Conservation (phyloP, 2,329 filamentous ascomycete genomes). For the Phaeosphaeriaceae sp. region DNA sequence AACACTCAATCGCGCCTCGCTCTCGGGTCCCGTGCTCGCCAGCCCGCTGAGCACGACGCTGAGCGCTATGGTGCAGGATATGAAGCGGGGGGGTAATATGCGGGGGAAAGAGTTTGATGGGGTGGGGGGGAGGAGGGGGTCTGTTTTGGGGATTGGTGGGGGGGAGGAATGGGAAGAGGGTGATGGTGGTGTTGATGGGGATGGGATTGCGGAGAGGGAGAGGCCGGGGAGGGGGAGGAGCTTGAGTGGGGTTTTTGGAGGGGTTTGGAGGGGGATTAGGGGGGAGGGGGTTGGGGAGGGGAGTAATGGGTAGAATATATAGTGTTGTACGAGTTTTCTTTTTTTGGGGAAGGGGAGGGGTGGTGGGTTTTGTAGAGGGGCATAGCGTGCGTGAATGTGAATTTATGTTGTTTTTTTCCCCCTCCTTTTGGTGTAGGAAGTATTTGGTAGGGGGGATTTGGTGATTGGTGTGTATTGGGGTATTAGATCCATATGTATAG, state of each 20-base stretch:
- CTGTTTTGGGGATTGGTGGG: constrained; percentile 15
- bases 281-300: constrained; percentile 19
- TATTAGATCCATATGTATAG: too few species aligned
- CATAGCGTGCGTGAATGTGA: not conserved
- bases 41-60: constrained; percentile 66
- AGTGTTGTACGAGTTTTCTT: not conserved
- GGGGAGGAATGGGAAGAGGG: constrained; percentile 23
- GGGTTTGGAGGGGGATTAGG: constrained; percentile 38
- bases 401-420: too few species aligned
- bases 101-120: constrained; percentile 9
- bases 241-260: constrained; percentile 39
- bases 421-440: too few species aligned
- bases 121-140: constrained; percentile 29
- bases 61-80: constrained; percentile 69
- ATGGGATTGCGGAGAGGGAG: constrained; percentile 30
- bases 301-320: not conserved
- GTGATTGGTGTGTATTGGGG: too few species aligned
- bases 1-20: constrained; percentile 51
- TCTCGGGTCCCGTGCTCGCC: constrained; percentile 64
- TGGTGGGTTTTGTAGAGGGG: not conserved
- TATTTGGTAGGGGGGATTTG: too few species aligned
- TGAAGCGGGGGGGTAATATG: constrained; percentile 60
- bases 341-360: not conserved
- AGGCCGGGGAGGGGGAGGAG: constrained; percentile 24
- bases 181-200: constrained; percentile 22